Conservation (phyloP, 2,329 filamentous ascomycete species). For the Paecilomyces fulvus region DNA sequence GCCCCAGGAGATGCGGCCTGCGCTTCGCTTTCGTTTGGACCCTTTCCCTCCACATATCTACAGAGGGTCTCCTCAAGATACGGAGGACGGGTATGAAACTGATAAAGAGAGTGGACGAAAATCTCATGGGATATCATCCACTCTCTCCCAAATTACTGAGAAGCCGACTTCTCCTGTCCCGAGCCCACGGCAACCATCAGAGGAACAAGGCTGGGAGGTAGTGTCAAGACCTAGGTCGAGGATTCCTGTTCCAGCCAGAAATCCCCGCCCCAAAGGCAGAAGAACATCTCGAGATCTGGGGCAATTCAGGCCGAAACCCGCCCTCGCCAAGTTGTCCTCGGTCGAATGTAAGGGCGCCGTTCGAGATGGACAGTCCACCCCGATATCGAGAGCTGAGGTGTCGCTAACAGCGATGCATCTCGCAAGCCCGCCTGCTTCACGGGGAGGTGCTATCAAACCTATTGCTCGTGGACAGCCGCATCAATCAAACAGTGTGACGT, state of each 20-base stretch:
- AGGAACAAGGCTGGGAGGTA: conserved; percentile 24
- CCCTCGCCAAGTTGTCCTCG: conserved; percentile 16
- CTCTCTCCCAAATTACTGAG: conserved; percentile 22
- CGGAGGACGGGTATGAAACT: conserved; percentile 25
- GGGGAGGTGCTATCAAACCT: conserved; percentile 8
- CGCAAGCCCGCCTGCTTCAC: conserved; percentile 23
- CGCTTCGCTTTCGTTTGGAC: conserved; percentile 19
- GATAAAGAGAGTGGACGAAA: conserved; percentile 21
- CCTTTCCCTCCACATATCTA: conserved; percentile 28
- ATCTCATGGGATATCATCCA: conserved; percentile 16
- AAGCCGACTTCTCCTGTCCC: conserved; percentile 15
- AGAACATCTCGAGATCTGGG: conserved; percentile 11
- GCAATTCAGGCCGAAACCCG: conserved; percentile 15
- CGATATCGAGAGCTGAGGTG: conserved; percentile 29
- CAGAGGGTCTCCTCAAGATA: conserved; percentile 16
- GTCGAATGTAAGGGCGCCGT: conserved; percentile 20
- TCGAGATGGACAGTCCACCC: conserved; percentile 11
- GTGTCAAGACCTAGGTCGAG: conserved; percentile 11
- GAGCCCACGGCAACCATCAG: conserved; percentile 13
- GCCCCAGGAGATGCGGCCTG: conserved; percentile 21
- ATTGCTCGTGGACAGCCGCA: conserved; percentile 2
- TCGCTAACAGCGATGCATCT: conserved; percentile 31
- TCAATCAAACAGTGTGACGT: conserved; percentile 25
- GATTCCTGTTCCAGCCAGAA: background rate
- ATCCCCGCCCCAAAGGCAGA: conserved; percentile 2